These are phyloP conservation scores for Plasmopara muralis DNA, from an alignment of 352 stramenopile species.

Conservation along the genomic window DNA sequence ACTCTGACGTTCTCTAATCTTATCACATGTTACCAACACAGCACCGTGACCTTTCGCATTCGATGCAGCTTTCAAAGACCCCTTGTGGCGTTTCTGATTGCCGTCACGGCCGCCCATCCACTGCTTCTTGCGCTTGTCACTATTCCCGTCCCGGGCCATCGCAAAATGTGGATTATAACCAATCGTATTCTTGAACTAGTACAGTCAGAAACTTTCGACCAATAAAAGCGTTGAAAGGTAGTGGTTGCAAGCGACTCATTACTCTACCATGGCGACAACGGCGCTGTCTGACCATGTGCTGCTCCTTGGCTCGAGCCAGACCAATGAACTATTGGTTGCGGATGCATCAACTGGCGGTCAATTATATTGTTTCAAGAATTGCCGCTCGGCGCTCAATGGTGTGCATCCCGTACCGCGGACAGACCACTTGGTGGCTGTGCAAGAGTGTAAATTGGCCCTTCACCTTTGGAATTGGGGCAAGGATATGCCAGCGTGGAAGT, in stretches of 20 bases:
- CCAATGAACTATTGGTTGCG: constrained; percentile 56
- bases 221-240: constrained; percentile 18
- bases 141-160: constrained; percentile 27
- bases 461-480: constrained; percentile 64
- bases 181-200: too few species aligned
- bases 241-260: not conserved
- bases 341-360: constrained; percentile 54
- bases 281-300: constrained; percentile 56
- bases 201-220: constrained; percentile 4
- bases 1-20: constrained; percentile 67
- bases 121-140: constrained; percentile 50
- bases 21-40: constrained; percentile 70
- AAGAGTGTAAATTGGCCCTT: constrained; percentile 59
- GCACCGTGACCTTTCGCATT: constrained; percentile 54
- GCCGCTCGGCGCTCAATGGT: constrained; percentile 37
- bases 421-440: constrained; percentile 57
- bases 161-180: too few species aligned
- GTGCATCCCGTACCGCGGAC: constrained; percentile 55
- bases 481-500: constrained; percentile 66
- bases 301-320: constrained; percentile 55
- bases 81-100: constrained; percentile 58
- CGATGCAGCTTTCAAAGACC: constrained; percentile 31
- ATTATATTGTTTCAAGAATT: constrained; percentile 76
- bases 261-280: constrained; percentile 24
- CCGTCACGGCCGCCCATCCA: constrained; percentile 38